Evolutionary conservation across 176 grass and related monocot genomes (phyloP).

Genomic region (Phoenix dactylifera): DNA sequence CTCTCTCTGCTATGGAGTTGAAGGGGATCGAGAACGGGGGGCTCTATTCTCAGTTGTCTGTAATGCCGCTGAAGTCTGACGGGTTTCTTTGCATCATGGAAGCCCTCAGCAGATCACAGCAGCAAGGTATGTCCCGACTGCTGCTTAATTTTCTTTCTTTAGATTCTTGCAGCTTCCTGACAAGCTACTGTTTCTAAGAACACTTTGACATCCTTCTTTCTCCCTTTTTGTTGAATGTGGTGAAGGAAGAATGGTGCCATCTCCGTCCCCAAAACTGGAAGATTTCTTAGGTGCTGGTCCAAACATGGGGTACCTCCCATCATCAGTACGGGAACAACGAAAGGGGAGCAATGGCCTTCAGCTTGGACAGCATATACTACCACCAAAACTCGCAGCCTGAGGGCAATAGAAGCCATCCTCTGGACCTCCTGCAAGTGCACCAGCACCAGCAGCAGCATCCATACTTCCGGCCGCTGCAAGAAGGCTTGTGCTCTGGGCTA

Average conservation of each 20-base stretch:
- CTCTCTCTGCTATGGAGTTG: conserved; percentile 59
- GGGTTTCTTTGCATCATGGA: conserved; percentile 77
- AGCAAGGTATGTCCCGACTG: conserved; percentile 35
- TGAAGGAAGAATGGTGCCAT: too few relatives aligned
- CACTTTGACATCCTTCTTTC: neutral
- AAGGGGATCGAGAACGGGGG: conserved; percentile 31
- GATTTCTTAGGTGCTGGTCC: conserved; percentile 81
- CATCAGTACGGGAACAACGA: conserved; percentile 23
- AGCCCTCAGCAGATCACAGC: conserved; percentile 29
- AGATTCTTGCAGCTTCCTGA: neutral
- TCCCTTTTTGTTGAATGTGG: neutral
- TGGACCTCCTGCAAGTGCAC: conserved; percentile 14
- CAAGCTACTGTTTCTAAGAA: neutral
- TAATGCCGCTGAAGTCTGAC: conserved; percentile 70
- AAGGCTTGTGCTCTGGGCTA: conserved; percentile 52
- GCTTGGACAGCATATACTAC: conserved; percentile 48
- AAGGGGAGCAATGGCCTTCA: conserved; percentile 34
- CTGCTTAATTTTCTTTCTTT: too few relatives aligned
- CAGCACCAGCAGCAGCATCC: conserved; percentile 24
- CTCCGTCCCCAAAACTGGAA: too few relatives aligned
- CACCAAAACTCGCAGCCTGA: conserved; percentile 32
- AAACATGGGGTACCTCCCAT: conserved; percentile 14
- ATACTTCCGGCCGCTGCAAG: conserved; percentile 53
- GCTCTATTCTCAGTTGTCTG: conserved; percentile 49
- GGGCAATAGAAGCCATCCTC: conserved; percentile 7